Conservation (phyloP, 768 basidiomycete genomes). For the Mycena haematopus region DNA sequence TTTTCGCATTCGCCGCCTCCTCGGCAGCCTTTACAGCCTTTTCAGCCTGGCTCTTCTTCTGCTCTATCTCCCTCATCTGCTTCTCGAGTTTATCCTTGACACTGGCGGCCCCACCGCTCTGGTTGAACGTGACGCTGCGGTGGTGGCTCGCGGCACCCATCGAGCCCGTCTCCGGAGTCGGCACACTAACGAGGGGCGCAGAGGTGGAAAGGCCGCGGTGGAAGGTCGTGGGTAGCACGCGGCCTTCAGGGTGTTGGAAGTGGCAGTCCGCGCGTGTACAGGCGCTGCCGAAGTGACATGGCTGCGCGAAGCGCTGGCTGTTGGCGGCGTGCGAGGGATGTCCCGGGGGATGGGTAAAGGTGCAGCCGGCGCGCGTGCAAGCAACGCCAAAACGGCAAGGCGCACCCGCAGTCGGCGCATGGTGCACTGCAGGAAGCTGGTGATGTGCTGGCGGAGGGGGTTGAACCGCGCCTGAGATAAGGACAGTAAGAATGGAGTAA, state of each 20-base stretch:
- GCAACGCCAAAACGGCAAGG: constrained; percentile 74
- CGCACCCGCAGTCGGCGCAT: constrained; percentile 31
- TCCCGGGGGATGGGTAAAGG: constrained; percentile 67
- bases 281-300: constrained; percentile 83
- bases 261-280: constrained; percentile 88
- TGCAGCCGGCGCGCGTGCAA: constrained; percentile 73
- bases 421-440: constrained; percentile 34
- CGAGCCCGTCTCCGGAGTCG: constrained; percentile 68
- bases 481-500: constrained; percentile 24
- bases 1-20: constrained; percentile 52
- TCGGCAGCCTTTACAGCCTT: constrained; percentile 72
- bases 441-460: constrained; percentile 43
- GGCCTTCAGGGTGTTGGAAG: constrained; percentile 92
- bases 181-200: constrained; percentile 66
- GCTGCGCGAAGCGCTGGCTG: constrained; percentile 49
- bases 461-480: constrained; percentile 41
- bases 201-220: constrained; percentile 74
- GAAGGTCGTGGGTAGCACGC: constrained; percentile 80
- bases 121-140: constrained; percentile 76
- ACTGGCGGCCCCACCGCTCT: constrained; percentile 40
- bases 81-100: constrained; percentile 56
- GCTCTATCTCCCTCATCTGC: constrained; percentile 70
- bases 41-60: constrained; percentile 66
- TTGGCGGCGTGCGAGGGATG: constrained; percentile 27
- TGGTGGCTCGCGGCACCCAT: constrained; percentile 67